A percentile compares a stretch with the other conserved stretches of the same genome.
Conservation (phyloP, 164 flowering plant species). For the Magnolia sinica region DNA sequence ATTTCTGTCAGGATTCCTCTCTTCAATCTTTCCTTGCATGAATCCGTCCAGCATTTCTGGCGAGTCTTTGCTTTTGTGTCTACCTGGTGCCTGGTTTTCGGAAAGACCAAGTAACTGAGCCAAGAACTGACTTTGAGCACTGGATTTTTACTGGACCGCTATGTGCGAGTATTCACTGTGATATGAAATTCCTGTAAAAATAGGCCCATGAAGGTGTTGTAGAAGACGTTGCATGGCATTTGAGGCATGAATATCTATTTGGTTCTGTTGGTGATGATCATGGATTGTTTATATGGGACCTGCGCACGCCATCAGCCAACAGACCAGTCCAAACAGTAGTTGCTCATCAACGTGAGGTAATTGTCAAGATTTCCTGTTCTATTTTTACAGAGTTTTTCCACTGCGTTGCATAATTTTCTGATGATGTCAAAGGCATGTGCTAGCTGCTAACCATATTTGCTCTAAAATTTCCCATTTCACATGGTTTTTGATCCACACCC, state of each 20-base stretch:
- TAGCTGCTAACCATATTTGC: neutral
- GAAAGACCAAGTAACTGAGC: too few relatives aligned
- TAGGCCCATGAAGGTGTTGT: constrained; percentile 98
- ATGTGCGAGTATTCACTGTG: constrained; percentile 5
- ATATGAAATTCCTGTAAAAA: constrained; percentile 4
- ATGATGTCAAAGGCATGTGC: neutral
- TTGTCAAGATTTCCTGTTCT: constrained; percentile 10
- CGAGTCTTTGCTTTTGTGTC: too few relatives aligned
- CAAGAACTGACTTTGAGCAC: too few relatives aligned
- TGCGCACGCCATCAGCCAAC: constrained; percentile 53
- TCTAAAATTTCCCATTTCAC: neutral
- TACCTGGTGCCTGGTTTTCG: too few relatives aligned
- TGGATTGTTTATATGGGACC: constrained; percentile 84
- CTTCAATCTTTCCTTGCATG: too few relatives aligned
- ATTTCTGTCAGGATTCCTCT: too few relatives aligned
- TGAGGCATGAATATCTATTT: constrained; percentile 86
- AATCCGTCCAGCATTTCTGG: too few relatives aligned
- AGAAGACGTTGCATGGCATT: constrained; percentile 99
- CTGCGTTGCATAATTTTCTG: neutral
- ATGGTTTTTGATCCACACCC: neutral
- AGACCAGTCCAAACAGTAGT: constrained; percentile 84
- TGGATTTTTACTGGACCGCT: neutral
- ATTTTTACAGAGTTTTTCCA: neutral
- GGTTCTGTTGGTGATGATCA: constrained; percentile 99
- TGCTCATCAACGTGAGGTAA: constrained; percentile 96